A percentile compares a stretch with the other conserved stretches of the same genome.
Conservation (phyloP, 352 stramenopile species). For the Thalassiosira livingstoniorum region DNA sequence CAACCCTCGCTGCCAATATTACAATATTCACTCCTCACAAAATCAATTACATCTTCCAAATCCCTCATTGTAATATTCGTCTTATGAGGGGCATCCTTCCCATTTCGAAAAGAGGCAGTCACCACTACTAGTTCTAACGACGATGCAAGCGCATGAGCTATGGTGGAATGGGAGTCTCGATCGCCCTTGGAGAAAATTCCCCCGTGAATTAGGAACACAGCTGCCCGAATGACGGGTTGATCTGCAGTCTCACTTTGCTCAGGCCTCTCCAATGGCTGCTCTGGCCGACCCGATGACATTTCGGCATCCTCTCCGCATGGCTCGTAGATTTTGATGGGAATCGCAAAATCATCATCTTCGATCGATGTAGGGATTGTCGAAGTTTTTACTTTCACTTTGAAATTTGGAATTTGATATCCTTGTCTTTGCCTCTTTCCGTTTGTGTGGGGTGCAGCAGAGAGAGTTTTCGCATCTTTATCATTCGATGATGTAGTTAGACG, state of each 20-base stretch:
- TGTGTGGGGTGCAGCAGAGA: neutral
- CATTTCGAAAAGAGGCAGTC: slow-evolving; percentile 32
- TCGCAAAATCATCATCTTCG: neutral
- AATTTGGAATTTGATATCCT: neutral
- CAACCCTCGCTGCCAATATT: neutral
- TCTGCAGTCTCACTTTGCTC: neutral
- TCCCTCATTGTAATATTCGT: slow-evolving; percentile 21
- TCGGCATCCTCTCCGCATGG: no score
- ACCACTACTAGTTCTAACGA: slow-evolving; percentile 5
- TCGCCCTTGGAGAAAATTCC: slow-evolving; percentile 30
- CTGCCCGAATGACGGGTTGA: neutral
- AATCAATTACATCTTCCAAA: slow-evolving; percentile 40
- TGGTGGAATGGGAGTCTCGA: slow-evolving; percentile 18
- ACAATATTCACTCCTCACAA: slow-evolving; percentile 4
- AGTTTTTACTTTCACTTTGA: neutral
- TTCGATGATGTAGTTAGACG: neutral
- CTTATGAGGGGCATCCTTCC: slow-evolving; percentile 2
- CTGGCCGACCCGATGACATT: no score
- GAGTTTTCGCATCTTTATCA: no score
- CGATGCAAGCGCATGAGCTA: neutral
- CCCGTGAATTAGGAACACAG: slow-evolving; percentile 29
- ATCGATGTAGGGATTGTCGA: neutral
- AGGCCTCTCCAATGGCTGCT: no score
- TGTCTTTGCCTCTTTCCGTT: neutral
- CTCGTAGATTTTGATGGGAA: slow-evolving; percentile 25